Evolutionary conservation across 2,329 filamentous ascomycete species (phyloP), one percentile per base, ranked within the genome.

Genomic region (Apiospora hydei): DNA sequence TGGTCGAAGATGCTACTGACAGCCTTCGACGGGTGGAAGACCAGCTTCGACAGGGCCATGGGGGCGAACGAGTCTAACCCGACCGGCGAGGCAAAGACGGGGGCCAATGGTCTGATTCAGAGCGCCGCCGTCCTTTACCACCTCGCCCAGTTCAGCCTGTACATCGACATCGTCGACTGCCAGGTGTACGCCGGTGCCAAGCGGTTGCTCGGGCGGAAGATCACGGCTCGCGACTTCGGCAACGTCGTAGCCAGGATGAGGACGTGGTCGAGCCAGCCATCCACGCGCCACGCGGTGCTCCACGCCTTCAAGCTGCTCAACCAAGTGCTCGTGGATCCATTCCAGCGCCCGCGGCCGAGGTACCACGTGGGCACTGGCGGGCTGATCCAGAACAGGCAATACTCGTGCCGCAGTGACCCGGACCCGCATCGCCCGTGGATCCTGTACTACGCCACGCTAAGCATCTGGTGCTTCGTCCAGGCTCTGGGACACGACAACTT

Each of bases 361-460:
- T 57, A 73, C 24, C 24, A 76, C 73, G 64, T 69, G 73, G 46
- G 72, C 26, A 51, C 76, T 1, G 72, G 64, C n/a, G 75, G 76
- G 16, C 78, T 75, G 43, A 74, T 78, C 24, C 83, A 82, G 18
- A 81, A 81, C 4, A 84, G 84, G 43, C 82, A 87, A 24, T 98
- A 97, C 81, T 92, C 90, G 0, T 92, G 94, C 16, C 89, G 92
- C 46, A 91, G 92, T 75, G 95, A 98, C 78, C 90, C 92, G 43
- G 89, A 97, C 38, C 90, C 96, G 30, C 96, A 98, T 77, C 88
- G 94, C 38, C 94, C 95, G 0, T 98, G 95, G 94, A 93, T 97
- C 61, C 88, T 98, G 79, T 98, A 97, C 83, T 96, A 96, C 77
- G 93, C 95, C 0, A 90, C 92, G 0, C 84, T 98, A 70, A 93